These are phyloP conservation scores for Aureobasidium sp. DNA, from an alignment of 2,329 filamentous ascomycete species.

Conservation along the genomic window DNA sequence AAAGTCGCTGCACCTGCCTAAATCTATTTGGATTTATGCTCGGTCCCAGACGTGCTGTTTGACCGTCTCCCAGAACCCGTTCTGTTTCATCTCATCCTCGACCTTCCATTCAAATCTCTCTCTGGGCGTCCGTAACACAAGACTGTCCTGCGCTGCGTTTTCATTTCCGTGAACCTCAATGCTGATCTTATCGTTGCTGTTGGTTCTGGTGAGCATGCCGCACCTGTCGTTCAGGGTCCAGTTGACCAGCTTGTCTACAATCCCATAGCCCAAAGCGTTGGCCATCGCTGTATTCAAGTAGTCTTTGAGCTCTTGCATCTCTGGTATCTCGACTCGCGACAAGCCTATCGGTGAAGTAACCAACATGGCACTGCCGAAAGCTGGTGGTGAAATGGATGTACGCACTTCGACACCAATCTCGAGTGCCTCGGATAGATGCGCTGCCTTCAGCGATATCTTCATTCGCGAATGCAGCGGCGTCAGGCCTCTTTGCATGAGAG, in stretches of 20 bases:
- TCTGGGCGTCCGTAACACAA: neutral
- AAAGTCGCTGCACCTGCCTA: neutral
- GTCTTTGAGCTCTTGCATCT: slow-evolving; percentile 5
- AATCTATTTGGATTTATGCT: neutral
- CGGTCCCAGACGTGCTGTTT: neutral
- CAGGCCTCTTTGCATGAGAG: slow-evolving; percentile 14
- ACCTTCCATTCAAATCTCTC: neutral
- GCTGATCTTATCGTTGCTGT: slow-evolving; percentile 1
- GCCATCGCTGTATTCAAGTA: neutral
- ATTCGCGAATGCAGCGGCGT: neutral
- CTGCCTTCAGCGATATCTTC: neutral
- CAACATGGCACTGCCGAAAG: slow-evolving; percentile 8
- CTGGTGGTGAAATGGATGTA: slow-evolving; percentile 6
- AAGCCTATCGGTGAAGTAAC: slow-evolving; percentile 1
- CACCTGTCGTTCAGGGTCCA: slow-evolving; percentile 20
- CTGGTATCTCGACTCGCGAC: slow-evolving; percentile 1
- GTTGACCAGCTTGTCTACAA: neutral
- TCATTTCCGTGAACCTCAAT: neutral
- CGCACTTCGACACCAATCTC: slow-evolving; percentile 5
- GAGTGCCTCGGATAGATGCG: neutral
- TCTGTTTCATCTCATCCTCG: slow-evolving; percentile 4
- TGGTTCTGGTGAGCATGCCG: slow-evolving; percentile 8
- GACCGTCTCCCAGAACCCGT: slow-evolving; percentile 4
- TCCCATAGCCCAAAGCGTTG: neutral
- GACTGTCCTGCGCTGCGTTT: neutral